Evolutionary conservation across 192 early-diverging fungal genomes (phyloP), one percentile per base, ranked within the genome.

Genomic region (Spizellomyces punctatus): DNA sequence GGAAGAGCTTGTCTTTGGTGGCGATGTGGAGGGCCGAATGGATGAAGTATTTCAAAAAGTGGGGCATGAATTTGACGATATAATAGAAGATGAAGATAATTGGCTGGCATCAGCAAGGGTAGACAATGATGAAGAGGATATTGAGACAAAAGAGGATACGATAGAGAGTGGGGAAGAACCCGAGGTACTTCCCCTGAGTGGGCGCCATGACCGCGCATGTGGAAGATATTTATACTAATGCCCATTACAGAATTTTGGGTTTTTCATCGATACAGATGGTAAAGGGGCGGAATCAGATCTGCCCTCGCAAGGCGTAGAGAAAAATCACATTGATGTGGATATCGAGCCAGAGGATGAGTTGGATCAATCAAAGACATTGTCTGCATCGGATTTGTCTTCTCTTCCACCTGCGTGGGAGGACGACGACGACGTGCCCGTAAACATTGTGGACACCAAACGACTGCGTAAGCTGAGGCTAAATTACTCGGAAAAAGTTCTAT

Each of bases 1-100:
- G 12, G 93, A 94, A 71, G 81, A 69, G 49, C 74, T 93, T 47
- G 86, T 94, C 17, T 93, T 95, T 85, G 93, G 93, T 6, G 89
- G 76, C 43, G 88, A 83, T 46, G 74, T 76, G 42, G 69, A 50
- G 6, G 60, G 65, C 19, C 16, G 61, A 7, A 10, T 64, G 12
- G 8, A 56, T 8, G 49, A 63, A 5, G 58, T 66, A 46, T 62
- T 71, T 12, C 63, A 54, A 4, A 36, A 46, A 52, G 21, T 46
- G 21, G 64, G 65, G 43, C 60, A 46, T 5, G 62, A 74, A 22
- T n/a, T 42, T 22, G 74, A 60, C 7, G 72, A 78, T 27, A 60
- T 68, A 36, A 66, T 73, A 22, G 61, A 76, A 48, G 76, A 78
- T 22, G 78, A 73, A 5, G 69, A 56, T 41, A 79, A 71, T 46